These are phyloP conservation scores for Colletotrichum nymphaeae DNA, from an alignment of 2,329 filamentous ascomycete species.

Conservation along the genomic window DNA sequence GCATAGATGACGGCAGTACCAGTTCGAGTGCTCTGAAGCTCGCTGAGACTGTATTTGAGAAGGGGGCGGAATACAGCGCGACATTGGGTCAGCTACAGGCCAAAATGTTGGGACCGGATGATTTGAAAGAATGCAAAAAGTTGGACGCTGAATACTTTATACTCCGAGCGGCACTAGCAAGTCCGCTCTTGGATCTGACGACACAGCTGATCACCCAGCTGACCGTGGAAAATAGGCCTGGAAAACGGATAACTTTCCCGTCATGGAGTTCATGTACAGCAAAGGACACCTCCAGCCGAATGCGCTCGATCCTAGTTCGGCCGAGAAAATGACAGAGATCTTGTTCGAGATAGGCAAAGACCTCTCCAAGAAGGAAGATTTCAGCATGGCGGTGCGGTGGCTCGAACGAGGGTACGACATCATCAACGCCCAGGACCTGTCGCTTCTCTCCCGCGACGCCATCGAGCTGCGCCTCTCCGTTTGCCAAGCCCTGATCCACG, in stretches of 20 bases:
- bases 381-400: slow-evolving; percentile 74
- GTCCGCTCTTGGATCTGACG: slow-evolving; percentile 35
- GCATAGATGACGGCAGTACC: slow-evolving; percentile 61
- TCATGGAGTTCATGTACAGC: slow-evolving; percentile 82
- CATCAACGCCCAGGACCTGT: slow-evolving; percentile 65
- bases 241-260: slow-evolving; percentile 77
- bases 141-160: slow-evolving; percentile 73
- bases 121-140: slow-evolving; percentile 44
- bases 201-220: not conserved
- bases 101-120: slow-evolving; percentile 42
- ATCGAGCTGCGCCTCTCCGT: slow-evolving; percentile 75
- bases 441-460: slow-evolving; percentile 67
- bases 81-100: slow-evolving; percentile 45
- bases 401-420: slow-evolving; percentile 73
- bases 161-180: slow-evolving; percentile 74
- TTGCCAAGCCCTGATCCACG: slow-evolving; percentile 71
- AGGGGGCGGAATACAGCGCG: slow-evolving; percentile 68
- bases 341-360: slow-evolving; percentile 79
- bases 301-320: slow-evolving; percentile 57
- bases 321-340: slow-evolving; percentile 74
- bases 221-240: slow-evolving; percentile 67
- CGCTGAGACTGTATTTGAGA: slow-evolving; percentile 72
- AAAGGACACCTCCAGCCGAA: slow-evolving; percentile 61
- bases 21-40: slow-evolving; percentile 48
- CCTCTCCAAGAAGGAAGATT: slow-evolving; percentile 63